phyloP scores from a whole-genome alignment of 2,329 filamentous ascomycete species.

The Paecilomyces niveus region DNA sequence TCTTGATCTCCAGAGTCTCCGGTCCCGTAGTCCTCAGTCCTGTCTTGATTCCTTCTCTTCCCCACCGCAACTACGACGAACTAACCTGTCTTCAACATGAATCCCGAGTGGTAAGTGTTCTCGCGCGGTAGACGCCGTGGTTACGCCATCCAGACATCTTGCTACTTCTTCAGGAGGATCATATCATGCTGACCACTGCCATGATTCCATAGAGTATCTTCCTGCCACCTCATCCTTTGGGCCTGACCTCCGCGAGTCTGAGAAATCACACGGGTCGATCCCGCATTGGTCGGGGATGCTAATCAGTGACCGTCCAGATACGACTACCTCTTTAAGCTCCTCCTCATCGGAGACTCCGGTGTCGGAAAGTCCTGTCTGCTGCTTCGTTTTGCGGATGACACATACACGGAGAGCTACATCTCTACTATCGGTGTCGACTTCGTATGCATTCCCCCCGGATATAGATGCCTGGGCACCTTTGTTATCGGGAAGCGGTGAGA shows the following conservation, averaged over 20 bases:
- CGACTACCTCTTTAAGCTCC: constrained; percentile 99
- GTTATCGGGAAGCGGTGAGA: constrained; percentile 4
- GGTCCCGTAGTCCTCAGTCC: constrained; percentile 1
- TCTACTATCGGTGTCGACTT: constrained; percentile 99
- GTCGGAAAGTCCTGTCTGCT: constrained; percentile 99
- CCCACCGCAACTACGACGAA: not conserved
- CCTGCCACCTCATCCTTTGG: constrained; percentile 2
- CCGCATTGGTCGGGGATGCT: constrained; percentile 9
- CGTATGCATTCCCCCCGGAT: constrained; percentile 51
- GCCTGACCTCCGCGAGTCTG: not conserved
- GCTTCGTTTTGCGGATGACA: constrained; percentile 95
- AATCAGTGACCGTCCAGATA: constrained; percentile 59
- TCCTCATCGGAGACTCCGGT: constrained; percentile 99
- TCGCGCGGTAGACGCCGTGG: not conserved
- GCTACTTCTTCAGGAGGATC: not conserved
- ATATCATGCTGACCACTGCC: not conserved
- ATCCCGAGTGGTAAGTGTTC: constrained; percentile 42
- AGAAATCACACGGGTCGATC: not conserved
- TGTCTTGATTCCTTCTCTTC: not conserved
- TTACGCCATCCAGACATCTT: constrained; percentile 4
- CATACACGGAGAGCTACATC: constrained; percentile 99
- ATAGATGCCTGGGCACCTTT: not conserved
- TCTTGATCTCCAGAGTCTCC: not conserved
- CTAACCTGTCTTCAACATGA: constrained; percentile 31
- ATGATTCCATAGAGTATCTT: constrained; percentile 16